A percentile compares a stretch with the other conserved stretches of the same genome.
Evolutionary conservation across 495 filamentous ascomycete genomes (phyloP).

Genomic region (Chaetomidium leptoderma): DNA sequence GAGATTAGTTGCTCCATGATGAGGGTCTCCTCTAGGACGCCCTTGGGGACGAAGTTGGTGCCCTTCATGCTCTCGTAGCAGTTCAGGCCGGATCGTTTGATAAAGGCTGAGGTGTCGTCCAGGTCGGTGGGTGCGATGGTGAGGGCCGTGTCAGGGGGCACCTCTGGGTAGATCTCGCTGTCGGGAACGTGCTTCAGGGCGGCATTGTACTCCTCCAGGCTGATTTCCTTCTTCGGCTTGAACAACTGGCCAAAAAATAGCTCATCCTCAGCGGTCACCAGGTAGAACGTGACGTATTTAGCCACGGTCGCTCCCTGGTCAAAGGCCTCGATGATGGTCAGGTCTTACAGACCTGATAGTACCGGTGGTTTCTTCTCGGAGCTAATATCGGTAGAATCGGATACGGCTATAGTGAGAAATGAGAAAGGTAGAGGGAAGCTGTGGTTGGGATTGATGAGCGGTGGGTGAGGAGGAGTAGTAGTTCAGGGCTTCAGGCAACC

Average conservation of each 20-base stretch:
- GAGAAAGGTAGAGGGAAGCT: no score
- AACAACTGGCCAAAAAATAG: constrained; percentile 20
- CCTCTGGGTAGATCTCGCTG: constrained; percentile 19
- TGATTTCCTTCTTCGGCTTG: constrained; percentile 17
- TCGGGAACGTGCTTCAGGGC: constrained; percentile 21
- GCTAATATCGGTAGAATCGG: no score
- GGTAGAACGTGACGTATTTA: constrained; percentile 22
- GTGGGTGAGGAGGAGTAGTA: no score
- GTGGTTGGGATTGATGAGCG: no score
- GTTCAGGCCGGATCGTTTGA: constrained; percentile 22
- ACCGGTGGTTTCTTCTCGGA: not conserved
- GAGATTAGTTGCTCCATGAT: constrained; percentile 9
- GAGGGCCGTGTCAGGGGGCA: constrained; percentile 6
- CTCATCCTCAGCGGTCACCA: constrained; percentile 4
- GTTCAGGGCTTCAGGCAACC: no score
- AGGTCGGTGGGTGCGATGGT: constrained; percentile 19
- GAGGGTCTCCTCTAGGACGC: constrained; percentile 18
- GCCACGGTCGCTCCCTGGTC: not conserved
- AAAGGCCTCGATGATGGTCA: not conserved
- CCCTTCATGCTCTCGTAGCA: constrained; percentile 22
- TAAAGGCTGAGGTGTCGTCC: constrained; percentile 13
- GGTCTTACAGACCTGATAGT: not conserved
- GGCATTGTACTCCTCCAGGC: constrained; percentile 14
- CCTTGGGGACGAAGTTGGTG: constrained; percentile 5
- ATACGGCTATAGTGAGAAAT: no score